phyloP scores from a whole-genome alignment of 345 rosid species.

The Citrus glauca region DNA sequence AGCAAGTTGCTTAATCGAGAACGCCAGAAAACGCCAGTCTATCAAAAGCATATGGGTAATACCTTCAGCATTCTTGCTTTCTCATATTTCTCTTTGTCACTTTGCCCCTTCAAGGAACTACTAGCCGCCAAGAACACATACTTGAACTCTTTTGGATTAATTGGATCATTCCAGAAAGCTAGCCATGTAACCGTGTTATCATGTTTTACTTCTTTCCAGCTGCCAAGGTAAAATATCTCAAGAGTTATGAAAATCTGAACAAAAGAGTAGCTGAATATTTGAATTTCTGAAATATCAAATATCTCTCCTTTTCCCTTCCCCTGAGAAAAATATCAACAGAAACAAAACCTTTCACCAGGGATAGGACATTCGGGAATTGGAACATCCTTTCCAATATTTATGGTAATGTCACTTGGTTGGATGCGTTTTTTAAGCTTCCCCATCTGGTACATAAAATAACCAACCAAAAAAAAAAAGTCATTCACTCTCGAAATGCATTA shows the following conservation, averaged over 20 bases:
- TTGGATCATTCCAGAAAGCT: slow-evolving; percentile 99
- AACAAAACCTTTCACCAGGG: slow-evolving; percentile 81
- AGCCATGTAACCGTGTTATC: slow-evolving; percentile 98
- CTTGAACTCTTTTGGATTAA: slow-evolving; percentile 85
- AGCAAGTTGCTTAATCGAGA: background rate
- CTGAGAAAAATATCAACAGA: slow-evolving; percentile 12
- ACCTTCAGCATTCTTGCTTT: slow-evolving; percentile 97
- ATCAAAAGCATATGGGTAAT: slow-evolving; percentile 7
- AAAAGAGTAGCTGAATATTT: slow-evolving; percentile 4
- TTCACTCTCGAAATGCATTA: background rate
- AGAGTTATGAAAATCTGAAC: slow-evolving; percentile 24
- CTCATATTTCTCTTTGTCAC: slow-evolving; percentile 98
- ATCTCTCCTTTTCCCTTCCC: slow-evolving; percentile 3
- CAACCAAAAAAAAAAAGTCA: background rate
- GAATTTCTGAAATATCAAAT: background rate
- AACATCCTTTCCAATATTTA: slow-evolving; percentile 85
- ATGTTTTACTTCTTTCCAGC: slow-evolving; percentile 98
- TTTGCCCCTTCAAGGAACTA: slow-evolving; percentile 94
- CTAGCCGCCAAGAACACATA: slow-evolving; percentile 97
- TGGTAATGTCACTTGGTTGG: slow-evolving; percentile 82
- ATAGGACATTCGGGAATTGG: slow-evolving; percentile 94
- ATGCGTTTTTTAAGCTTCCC: slow-evolving; percentile 94
- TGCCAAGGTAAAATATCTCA: slow-evolving; percentile 38
- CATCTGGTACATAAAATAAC: slow-evolving; percentile 57
- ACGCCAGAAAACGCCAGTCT: slow-evolving; percentile 2